These are phyloP conservation scores for Pleodorina starrii DNA, from an alignment of 139 green algal genomes.

Conservation along the genomic window DNA sequence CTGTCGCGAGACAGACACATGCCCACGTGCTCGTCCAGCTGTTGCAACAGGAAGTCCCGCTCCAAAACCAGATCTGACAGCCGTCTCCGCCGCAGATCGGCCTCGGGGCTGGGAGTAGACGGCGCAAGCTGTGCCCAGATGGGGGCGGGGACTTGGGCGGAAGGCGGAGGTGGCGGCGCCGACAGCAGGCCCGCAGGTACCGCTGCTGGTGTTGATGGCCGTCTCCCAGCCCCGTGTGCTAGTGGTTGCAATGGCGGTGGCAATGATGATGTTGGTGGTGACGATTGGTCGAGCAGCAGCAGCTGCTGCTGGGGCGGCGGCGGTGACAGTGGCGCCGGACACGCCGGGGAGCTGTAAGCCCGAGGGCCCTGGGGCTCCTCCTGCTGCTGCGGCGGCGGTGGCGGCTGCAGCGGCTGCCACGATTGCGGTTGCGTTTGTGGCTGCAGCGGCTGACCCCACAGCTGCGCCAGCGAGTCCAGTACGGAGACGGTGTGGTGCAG, in stretches of 20 bases:
- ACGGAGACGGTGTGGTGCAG: not conserved
- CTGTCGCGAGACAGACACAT: not conserved
- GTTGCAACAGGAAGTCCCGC: slow-evolving; percentile 22
- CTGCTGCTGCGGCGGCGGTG: not conserved
- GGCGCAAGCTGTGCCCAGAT: too few species aligned
- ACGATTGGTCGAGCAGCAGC: too few species aligned
- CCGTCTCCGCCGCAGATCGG: not conserved
- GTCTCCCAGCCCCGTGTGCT: too few species aligned
- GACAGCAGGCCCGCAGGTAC: not conserved
- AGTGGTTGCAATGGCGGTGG: too few species aligned
- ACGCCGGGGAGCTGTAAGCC: not conserved
- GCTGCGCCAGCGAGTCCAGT: not conserved
- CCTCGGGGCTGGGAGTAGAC: not conserved
- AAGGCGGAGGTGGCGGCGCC: not conserved
- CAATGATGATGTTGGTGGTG: too few species aligned
- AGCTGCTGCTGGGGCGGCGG: too few species aligned
- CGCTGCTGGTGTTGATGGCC: not conserved
- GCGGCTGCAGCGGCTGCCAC: not conserved
- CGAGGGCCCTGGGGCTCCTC: not conserved
- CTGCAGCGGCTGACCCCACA: not conserved
- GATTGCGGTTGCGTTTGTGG: not conserved
- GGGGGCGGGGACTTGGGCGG: not conserved
- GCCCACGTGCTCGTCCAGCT: slow-evolving; percentile 25
- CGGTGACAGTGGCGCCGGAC: not conserved
- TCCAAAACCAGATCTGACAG: not conserved